These are phyloP conservation scores for Morella rubra DNA, from an alignment of 306 rosid species.

Conservation along the genomic window DNA sequence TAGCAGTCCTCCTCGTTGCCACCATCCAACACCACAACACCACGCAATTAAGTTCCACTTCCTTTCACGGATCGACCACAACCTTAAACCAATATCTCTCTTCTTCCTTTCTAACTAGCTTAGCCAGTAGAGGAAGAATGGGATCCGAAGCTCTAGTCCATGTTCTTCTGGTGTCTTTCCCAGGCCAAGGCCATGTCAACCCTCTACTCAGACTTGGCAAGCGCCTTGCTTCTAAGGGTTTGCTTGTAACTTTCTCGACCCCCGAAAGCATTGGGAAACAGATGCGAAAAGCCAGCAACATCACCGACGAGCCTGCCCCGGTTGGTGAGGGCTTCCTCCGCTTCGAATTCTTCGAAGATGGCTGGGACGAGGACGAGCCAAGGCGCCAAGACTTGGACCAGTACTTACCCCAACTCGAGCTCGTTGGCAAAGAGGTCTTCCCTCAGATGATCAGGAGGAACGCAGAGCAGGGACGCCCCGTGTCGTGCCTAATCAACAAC, in stretches of 20 bases:
- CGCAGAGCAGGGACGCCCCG: conserved; percentile 30
- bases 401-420: conserved; percentile 31
- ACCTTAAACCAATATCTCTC: neutral
- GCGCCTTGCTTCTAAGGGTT: conserved; percentile 62
- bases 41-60: neutral
- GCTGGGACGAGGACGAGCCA: conserved; percentile 31
- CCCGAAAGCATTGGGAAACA: conserved; percentile 37
- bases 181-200: conserved; percentile 81
- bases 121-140: conserved; percentile 25
- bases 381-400: conserved; percentile 11
- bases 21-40: neutral
- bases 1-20: neutral
- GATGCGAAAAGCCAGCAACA: conserved; percentile 41
- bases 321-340: conserved; percentile 55
- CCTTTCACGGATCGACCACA: neutral
- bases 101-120: conserved; percentile 5
- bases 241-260: conserved; percentile 51
- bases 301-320: conserved; percentile 29
- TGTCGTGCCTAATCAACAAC: conserved; percentile 61
- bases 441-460: conserved; percentile 32
- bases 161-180: conserved; percentile 53
- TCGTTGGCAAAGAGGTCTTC: conserved; percentile 31
- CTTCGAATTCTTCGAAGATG: conserved; percentile 61
- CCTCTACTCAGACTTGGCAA: conserved; percentile 67
- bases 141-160: conserved; percentile 34